A percentile compares a stretch with the other conserved stretches of the same genome.
phyloP scores from a whole-genome alignment of 163 green algal genomes.

The Botryococcus braunii region DNA sequence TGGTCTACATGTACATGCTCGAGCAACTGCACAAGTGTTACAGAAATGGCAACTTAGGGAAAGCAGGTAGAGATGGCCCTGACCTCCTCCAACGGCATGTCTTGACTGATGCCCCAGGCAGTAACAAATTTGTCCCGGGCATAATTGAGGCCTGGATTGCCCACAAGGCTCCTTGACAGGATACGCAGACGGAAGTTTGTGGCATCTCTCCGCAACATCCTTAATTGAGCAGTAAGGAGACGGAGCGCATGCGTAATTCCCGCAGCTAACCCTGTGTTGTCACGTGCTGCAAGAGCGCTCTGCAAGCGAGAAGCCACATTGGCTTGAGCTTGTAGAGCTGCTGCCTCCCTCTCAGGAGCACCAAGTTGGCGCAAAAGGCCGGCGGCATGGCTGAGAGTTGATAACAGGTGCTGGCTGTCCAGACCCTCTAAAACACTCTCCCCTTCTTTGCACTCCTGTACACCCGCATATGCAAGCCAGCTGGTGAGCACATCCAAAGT shows the following conservation, averaged over 20 bases:
- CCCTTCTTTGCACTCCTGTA: background rate
- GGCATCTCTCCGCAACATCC: slow-evolving; percentile 63
- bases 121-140: background rate
- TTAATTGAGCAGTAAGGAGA: slow-evolving; percentile 60
- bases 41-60: too few relatives aligned
- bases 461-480: slow-evolving; percentile 2
- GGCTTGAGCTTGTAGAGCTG: slow-evolving; percentile 17
- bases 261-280: slow-evolving; percentile 16
- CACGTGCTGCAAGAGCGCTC: slow-evolving; percentile 7
- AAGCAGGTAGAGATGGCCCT: too few relatives aligned
- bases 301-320: slow-evolving; percentile 21
- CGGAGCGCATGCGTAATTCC: slow-evolving; percentile 46
- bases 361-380: slow-evolving; percentile 33
- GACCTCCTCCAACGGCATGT: background rate
- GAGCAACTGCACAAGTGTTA: too few relatives aligned
- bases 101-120: background rate
- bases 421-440: slow-evolving; percentile 3
- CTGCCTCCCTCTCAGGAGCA: slow-evolving; percentile 34
- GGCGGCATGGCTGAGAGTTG: slow-evolving; percentile 31
- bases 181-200: slow-evolving; percentile 57
- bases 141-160: slow-evolving; percentile 12
- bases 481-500: background rate
- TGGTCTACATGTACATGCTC: too few relatives aligned
- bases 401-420: slow-evolving; percentile 18
- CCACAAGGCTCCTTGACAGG: slow-evolving; percentile 30